phyloP scores from a whole-genome alignment of 2,329 filamentous ascomycete genomes.

The Fusarium avenaceum region DNA sequence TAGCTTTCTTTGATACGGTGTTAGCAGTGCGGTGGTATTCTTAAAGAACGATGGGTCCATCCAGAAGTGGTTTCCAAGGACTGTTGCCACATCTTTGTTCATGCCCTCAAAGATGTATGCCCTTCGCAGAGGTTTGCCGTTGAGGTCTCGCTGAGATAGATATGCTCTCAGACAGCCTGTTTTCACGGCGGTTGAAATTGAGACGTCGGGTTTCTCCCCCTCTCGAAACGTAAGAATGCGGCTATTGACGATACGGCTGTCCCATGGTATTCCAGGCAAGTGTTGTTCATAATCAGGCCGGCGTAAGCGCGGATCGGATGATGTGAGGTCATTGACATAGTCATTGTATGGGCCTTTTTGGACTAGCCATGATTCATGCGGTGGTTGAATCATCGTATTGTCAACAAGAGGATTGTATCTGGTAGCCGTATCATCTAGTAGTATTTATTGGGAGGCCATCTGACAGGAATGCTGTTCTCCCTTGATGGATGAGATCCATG shows the following conservation, averaged over 20 bases:
- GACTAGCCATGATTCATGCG: not conserved
- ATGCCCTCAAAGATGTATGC: conserved; percentile 8
- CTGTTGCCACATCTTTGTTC: conserved; percentile 5
- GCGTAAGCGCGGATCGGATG: not conserved
- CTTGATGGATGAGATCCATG: not conserved
- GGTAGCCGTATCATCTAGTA: too few relatives aligned
- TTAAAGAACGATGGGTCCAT: not conserved
- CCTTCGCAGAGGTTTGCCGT: not conserved
- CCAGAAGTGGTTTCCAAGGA: conserved; percentile 5
- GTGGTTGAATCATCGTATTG: not conserved
- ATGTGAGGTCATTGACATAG: not conserved
- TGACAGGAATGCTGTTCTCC: not conserved
- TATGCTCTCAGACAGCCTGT: not conserved
- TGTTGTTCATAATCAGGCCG: not conserved
- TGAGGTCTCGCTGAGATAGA: not conserved
- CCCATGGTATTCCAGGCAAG: not conserved
- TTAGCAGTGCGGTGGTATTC: not conserved
- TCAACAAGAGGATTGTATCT: too few relatives aligned
- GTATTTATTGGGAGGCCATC: too few relatives aligned
- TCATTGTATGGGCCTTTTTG: not conserved
- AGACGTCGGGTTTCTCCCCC: not conserved
- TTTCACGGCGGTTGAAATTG: not conserved
- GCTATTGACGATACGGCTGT: not conserved
- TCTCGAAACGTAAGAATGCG: not conserved
- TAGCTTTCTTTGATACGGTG: not conserved